Evolutionary conservation across 192 early-diverging fungal genomes (phyloP).

Genomic region (Pilobolus umbonatus): DNA sequence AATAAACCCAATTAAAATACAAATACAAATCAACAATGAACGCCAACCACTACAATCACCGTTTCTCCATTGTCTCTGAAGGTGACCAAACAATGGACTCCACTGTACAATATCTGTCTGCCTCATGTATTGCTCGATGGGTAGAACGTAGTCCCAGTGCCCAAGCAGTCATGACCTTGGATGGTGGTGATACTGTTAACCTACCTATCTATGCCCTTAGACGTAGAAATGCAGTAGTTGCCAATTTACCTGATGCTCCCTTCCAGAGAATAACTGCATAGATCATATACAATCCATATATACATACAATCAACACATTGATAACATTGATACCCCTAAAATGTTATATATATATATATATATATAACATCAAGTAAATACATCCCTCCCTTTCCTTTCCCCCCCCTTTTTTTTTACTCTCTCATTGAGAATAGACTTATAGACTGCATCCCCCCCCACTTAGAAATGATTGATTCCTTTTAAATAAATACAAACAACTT

Average conservation of each 20-base stretch:
- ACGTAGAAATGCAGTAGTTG: conserved; percentile 30
- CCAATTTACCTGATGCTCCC: conserved; percentile 26
- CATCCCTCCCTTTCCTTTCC: not conserved
- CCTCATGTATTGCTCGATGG: conserved; percentile 17
- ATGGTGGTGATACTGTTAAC: conserved; percentile 15
- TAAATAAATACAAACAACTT: too few species aligned
- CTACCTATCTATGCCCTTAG: conserved; percentile 25
- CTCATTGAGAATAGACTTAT: too few species aligned
- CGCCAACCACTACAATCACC: not conserved
- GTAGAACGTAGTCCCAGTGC: conserved; percentile 14
- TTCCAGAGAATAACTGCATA: conserved; percentile 10
- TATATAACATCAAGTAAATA: not conserved
- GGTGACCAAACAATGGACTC: conserved; percentile 14
- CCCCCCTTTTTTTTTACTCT: not conserved
- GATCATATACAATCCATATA: not conserved
- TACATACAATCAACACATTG: too few species aligned
- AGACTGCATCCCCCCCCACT: not conserved
- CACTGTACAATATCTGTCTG: conserved; percentile 11
- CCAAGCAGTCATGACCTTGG: conserved; percentile 12
- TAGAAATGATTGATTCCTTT: too few species aligned
- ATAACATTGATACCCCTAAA: not conserved
- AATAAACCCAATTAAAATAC: too few species aligned
- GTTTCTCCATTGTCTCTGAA: conserved; percentile 11
- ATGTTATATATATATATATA: not conserved
- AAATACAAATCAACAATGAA: conserved; percentile 5